Conservation (phyloP, 768 basidiomycete species). For the Dictyophora rubrovolvata region DNA sequence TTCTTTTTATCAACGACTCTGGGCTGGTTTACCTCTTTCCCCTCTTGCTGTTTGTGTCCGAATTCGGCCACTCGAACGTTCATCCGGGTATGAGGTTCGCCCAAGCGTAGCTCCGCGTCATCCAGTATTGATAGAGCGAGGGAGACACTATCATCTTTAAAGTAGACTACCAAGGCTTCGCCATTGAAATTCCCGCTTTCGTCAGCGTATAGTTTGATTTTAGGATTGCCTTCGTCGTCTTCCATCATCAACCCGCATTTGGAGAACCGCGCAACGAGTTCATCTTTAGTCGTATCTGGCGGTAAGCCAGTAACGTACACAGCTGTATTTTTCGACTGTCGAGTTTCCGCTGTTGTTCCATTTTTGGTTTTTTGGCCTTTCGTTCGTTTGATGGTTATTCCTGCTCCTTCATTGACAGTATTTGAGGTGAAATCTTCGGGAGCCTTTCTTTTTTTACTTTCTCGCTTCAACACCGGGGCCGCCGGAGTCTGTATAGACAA, state of each 20-base stretch:
- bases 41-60: conserved; percentile 47
- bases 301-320: conserved; percentile 86
- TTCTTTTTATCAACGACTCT: conserved; percentile 72
- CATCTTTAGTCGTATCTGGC: conserved; percentile 57
- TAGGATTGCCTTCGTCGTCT: conserved; percentile 82
- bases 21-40: conserved; percentile 34
- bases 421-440: conserved; percentile 61
- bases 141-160: conserved; percentile 91
- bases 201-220: conserved; percentile 89
- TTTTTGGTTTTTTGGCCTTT: conserved; percentile 33
- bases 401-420: conserved; percentile 32
- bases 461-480: conserved; percentile 73
- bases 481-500: conserved; percentile 57
- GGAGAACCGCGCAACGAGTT: conserved; percentile 77
- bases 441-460: conserved; percentile 61
- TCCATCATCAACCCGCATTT: conserved; percentile 91
- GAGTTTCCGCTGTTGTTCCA: conserved; percentile 24
- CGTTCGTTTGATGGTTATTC: conserved; percentile 58
- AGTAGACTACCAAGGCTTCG: conserved; percentile 91
- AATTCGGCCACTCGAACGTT: conserved; percentile 70
- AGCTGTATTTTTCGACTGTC: conserved; percentile 83
- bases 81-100: conserved; percentile 66
- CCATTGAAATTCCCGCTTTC: conserved; percentile 86
- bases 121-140: conserved; percentile 80
- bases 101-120: conserved; percentile 83